These are phyloP conservation scores for Salix purpurea DNA, from an alignment of 345 rosid species.

Conservation along the genomic window DNA sequence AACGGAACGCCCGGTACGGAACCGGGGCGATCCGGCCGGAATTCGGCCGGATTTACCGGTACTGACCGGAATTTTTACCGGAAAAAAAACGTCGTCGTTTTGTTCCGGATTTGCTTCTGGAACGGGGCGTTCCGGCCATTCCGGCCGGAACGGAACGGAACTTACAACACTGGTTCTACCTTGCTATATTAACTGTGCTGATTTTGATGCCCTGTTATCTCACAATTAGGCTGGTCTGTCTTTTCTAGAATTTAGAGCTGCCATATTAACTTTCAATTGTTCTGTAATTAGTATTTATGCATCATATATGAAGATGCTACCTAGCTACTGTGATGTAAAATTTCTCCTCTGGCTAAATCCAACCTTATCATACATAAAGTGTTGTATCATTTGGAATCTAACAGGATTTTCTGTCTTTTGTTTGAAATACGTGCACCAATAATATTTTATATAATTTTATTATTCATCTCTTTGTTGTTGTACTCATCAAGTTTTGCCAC, in stretches of 20 bases:
- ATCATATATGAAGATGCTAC: background rate
- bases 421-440: background rate
- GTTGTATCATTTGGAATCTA: background rate
- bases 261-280: background rate
- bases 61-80: no score
- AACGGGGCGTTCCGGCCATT: no score
- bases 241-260: background rate
- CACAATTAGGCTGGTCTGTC: background rate
- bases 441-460: background rate
- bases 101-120: no score
- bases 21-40: no score
- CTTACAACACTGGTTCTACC: no score
- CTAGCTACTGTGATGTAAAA: background rate
- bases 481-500: slow-evolving; percentile 13
- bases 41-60: no score
- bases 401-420: background rate
- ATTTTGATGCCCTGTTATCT: background rate
- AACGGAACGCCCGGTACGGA: no score
- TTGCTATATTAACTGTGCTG: background rate
- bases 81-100: no score
- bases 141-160: no score
- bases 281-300: background rate
- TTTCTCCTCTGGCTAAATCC: background rate
- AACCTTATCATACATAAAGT: background rate
- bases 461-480: slow-evolving; percentile 6